Percentiles rank a stretch among this genome's conserved stretches.
Conservation (phyloP, 345 rosid species). For the Erodium maritimum region DNA sequence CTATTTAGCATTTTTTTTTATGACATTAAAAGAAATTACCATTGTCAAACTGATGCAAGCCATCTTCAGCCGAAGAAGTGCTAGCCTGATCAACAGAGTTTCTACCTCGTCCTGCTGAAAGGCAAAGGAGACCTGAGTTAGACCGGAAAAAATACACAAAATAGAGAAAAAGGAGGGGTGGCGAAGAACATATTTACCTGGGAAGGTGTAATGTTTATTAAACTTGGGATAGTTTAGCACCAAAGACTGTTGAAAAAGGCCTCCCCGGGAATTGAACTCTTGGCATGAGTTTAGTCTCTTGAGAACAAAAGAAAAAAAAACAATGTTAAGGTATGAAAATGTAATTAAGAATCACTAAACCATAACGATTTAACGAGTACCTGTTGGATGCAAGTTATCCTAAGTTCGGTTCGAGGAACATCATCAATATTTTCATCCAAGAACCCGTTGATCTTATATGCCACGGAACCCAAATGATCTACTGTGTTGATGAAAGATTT, state of each 20-base stretch:
- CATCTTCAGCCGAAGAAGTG: conserved; percentile 23
- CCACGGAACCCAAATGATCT: conserved; percentile 84
- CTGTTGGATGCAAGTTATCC: conserved; percentile 50
- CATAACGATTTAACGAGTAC: conserved; percentile 14
- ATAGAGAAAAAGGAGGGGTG: neutral
- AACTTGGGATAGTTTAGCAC: conserved; percentile 31
- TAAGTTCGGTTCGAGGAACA: conserved; percentile 37
- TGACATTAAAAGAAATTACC: no score
- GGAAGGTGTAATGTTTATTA: conserved; percentile 55
- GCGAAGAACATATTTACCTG: conserved; percentile 33
- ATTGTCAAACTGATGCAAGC: conserved; percentile 21
- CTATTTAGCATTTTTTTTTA: no score
- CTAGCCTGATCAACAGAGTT: conserved; percentile 10
- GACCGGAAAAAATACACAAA: neutral
- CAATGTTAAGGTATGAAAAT: neutral
- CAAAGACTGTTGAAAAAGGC: conserved; percentile 41
- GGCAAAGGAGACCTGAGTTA: neutral
- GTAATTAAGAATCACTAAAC: neutral
- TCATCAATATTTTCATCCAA: conserved; percentile 40
- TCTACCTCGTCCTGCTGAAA: conserved; percentile 20
- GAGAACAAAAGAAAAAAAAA: neutral
- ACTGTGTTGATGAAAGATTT: conserved; percentile 69
- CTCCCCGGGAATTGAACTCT: conserved; percentile 33
- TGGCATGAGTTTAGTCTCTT: conserved; percentile 49
- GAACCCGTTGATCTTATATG: conserved; percentile 43